Conservation (phyloP, 371 early-diverging fungal genomes). For the Entomophthora muscae region DNA sequence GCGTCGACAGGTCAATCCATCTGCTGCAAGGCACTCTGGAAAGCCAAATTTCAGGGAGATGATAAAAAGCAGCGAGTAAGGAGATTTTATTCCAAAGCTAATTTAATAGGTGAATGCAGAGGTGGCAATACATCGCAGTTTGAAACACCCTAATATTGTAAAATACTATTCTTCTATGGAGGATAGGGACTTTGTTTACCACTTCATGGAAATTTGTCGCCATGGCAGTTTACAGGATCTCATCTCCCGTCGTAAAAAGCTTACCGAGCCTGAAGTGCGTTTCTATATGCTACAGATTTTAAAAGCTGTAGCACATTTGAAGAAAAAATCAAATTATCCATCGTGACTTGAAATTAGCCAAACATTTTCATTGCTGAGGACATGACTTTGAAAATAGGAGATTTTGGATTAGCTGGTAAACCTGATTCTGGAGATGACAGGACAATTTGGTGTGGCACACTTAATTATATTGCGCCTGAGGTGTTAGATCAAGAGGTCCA, state of each 20-base stretch:
- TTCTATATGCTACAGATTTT: slow-evolving; percentile 65
- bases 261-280: slow-evolving; percentile 29
- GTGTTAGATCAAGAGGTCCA: slow-evolving; percentile 78
- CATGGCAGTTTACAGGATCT: background rate
- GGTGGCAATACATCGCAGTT: background rate
- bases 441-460: slow-evolving; percentile 74
- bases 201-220: background rate
- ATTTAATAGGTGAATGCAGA: background rate
- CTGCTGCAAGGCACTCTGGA: too few species aligned
- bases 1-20: too few species aligned
- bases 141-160: background rate
- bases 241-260: slow-evolving; percentile 2
- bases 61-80: too few species aligned
- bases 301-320: slow-evolving; percentile 71
- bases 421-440: background rate
- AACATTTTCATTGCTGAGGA: slow-evolving; percentile 82
- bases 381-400: slow-evolving; percentile 86
- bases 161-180: background rate
- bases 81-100: too few species aligned
- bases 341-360: slow-evolving; percentile 95
- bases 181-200: background rate
- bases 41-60: too few species aligned
- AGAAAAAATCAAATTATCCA: slow-evolving; percentile 80
- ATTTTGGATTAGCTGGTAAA: slow-evolving; percentile 77
- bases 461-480: slow-evolving; percentile 98